Evolutionary conservation across 345 rosid genomes (phyloP).

Genomic region (Citrus sp.): DNA sequence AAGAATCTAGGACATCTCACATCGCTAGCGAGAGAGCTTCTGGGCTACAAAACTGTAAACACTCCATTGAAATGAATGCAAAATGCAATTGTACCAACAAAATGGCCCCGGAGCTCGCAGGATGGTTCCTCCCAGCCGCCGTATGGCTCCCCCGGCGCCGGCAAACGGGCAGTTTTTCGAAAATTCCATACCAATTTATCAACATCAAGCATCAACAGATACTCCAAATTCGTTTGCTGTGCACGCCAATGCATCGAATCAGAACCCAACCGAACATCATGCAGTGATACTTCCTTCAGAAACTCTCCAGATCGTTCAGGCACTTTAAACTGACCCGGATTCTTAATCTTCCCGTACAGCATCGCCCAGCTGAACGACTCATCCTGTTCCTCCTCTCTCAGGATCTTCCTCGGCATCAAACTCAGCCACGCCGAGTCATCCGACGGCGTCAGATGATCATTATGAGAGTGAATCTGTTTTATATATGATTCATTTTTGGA

Average conservation of each 20-base stretch:
- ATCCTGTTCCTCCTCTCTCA: conserved; percentile 28
- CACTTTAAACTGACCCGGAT: neutral
- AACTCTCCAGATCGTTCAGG: conserved; percentile 19
- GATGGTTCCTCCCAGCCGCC: conserved; percentile 49
- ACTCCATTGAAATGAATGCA: no score
- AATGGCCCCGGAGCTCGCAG: conserved; percentile 49
- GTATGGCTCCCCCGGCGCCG: conserved; percentile 34
- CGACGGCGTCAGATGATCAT: conserved; percentile 38
- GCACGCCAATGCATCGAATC: conserved; percentile 45
- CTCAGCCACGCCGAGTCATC: conserved; percentile 44
- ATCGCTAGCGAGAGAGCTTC: neutral
- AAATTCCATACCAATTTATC: conserved; percentile 55
- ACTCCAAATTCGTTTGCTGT: conserved; percentile 54
- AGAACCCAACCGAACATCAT: conserved; percentile 42
- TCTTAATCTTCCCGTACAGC: neutral
- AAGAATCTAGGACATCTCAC: neutral
- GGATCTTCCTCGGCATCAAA: conserved; percentile 42
- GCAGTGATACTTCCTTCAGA: conserved; percentile 44
- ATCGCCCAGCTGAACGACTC: neutral
- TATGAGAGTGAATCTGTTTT: conserved; percentile 18
- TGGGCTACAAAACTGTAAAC: no score
- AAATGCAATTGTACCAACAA: conserved; percentile 32
- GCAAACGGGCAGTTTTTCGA: conserved; percentile 42
- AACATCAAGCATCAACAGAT: conserved; percentile 45
- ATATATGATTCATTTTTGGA: neutral